Conservation (phyloP, 148 eudicot genomes). For the Rhododendron vialii region DNA sequence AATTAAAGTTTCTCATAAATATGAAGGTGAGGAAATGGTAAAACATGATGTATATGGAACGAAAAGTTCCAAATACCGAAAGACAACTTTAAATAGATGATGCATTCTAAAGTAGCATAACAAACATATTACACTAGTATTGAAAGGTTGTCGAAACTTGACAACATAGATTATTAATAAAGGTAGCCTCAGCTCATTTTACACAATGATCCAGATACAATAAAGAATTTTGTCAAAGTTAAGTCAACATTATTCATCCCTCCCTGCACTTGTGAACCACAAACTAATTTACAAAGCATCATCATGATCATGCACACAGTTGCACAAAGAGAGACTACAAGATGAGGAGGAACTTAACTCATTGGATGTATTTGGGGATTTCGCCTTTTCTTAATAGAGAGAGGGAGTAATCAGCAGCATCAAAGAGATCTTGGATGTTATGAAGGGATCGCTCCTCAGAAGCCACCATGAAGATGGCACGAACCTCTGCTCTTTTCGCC, state of each 20-base stretch:
- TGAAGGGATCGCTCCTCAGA: slow-evolving; percentile 21
- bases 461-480: slow-evolving; percentile 17
- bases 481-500: slow-evolving; percentile 20
- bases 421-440: slow-evolving; percentile 22
- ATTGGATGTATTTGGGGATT: slow-evolving; percentile 22
- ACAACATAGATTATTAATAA: not conserved
- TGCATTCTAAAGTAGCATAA: not conserved
- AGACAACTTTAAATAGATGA: not conserved
- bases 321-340: not conserved
- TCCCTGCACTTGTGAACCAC: not conserved
- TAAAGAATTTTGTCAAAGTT: not conserved
- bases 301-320: not conserved
- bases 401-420: slow-evolving; percentile 20
- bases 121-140: not conserved
- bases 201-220: not conserved
- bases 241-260: not conserved
- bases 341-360: not conserved
- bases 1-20: not conserved
- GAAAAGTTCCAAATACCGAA: not conserved
- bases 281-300: not conserved
- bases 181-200: not conserved
- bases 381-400: slow-evolving; percentile 17
- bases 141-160: not conserved
- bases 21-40: not conserved
- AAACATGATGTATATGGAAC: not conserved